A percentile compares a stretch with the other conserved stretches of the same genome.
These are phyloP conservation scores for Paxillus involutus DNA, from an alignment of 768 basidiomycete genomes.

Conservation along the genomic window DNA sequence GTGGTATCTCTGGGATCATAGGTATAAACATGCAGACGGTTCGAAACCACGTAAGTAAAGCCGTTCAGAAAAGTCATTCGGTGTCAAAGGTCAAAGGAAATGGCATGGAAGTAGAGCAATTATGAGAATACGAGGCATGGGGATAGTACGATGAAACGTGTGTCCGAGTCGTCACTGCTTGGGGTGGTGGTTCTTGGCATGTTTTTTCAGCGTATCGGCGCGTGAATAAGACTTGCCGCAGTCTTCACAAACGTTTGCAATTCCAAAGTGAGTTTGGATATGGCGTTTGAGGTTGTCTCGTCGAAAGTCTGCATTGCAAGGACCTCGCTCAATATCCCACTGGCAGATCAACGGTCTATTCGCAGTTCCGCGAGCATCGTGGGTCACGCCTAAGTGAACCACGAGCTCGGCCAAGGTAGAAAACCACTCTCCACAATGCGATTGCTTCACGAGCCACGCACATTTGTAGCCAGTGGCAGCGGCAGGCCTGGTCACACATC, in stretches of 20 bases:
- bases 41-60: no score
- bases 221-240: constrained; percentile 8
- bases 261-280: not conserved
- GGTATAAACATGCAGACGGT: no score
- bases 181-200: not conserved
- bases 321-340: not conserved
- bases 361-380: constrained; percentile 4
- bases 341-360: not conserved
- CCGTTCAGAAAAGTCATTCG: no score
- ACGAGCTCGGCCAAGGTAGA: constrained; percentile 3
- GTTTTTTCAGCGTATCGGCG: not conserved
- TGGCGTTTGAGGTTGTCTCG: constrained; percentile 9
- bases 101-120: no score
- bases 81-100: no score
- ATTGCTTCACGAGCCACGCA: not conserved
- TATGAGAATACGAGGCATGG: no score
- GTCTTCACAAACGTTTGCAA: not conserved
- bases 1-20: no score
- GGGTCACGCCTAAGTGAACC: not conserved
- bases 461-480: not conserved
- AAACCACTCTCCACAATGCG: not conserved
- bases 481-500: not conserved
- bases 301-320: not conserved
- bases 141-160: no score
- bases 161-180: not conserved